These are phyloP conservation scores for Ophiostoma sp. DNA, from an alignment of 2,329 filamentous ascomycete genomes.

Conservation along the genomic window DNA sequence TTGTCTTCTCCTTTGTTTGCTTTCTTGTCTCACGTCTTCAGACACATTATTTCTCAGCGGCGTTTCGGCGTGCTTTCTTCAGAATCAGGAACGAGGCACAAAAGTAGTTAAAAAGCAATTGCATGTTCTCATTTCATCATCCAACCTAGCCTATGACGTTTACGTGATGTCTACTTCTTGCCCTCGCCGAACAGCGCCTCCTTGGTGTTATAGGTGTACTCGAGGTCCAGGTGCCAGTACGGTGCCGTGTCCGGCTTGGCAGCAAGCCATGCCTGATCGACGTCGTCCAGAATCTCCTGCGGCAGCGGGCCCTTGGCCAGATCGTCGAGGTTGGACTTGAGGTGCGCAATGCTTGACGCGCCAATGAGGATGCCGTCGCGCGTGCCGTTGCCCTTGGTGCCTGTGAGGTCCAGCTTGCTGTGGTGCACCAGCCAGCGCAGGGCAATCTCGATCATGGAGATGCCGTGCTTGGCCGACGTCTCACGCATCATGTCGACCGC, in stretches of 20 bases:
- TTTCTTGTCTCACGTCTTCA: background rate
- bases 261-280: conserved; percentile 71
- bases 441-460: conserved; percentile 62
- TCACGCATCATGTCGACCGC: conserved; percentile 59
- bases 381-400: background rate
- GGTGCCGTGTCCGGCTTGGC: conserved; percentile 52
- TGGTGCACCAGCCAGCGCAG: conserved; percentile 66
- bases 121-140: conserved; percentile 15
- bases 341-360: conserved; percentile 51
- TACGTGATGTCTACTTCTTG: background rate
- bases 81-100: conserved; percentile 14
- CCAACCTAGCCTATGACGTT: conserved; percentile 12
- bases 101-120: conserved; percentile 15
- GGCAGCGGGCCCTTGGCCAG: conserved; percentile 68
- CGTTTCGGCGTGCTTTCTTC: conserved; percentile 18
- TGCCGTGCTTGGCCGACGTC: conserved; percentile 55
- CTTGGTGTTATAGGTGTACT: conserved; percentile 61
- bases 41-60: conserved; percentile 3
- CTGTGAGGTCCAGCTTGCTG: conserved; percentile 43
- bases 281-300: conserved; percentile 64
- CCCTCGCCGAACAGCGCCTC: conserved; percentile 51
- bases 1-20: background rate
- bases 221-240: conserved; percentile 56
- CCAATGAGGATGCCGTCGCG: conserved; percentile 56
- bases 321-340: conserved; percentile 52